Evolutionary conservation across 495 filamentous ascomycete species (phyloP), one percentile per base, ranked within the genome.

Genomic region (Hyaloscypha variabilis): DNA sequence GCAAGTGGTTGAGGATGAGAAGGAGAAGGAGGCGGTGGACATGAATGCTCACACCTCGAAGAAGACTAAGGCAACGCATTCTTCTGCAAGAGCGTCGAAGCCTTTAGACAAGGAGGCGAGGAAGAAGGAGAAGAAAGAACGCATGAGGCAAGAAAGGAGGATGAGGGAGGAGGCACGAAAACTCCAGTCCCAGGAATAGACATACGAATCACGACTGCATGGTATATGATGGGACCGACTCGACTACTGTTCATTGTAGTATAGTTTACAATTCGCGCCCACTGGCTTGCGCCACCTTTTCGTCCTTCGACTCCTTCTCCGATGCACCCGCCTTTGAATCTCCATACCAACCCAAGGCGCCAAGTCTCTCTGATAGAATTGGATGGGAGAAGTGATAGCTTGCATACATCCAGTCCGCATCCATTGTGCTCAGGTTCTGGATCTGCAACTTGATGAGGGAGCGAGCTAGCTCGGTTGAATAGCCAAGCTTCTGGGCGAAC

Each of bases 381-480:
- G 95, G 95, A 78, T 99, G 95, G 8, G 93, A 97, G 84, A 94
- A 97, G 79, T 98, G 91, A 80, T 98, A 99, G 80, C 89, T 94
- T 28, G 96, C 93, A 76, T 97, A 99, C 80, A 97, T 84, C 90
- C 90, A 96, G 76, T 99, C 96, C 49, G 95, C 95, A 75, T 99
- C 96, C 94, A 98, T 97, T 63, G 91, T 96, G 79, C 92, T 94
- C 63, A 99, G 83, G 73, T 99, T 99, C 79, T 98, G 92, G 75
- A 97, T 92, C 77, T 99, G 95, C 46, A 99, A 90, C 81, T 98
- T 99, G 78, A 98, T 91, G 65, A 99, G 83, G 19, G 92, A 93
- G 63, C 86, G 79, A 11, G 93, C 92, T 29, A 99, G 88, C 71
- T 97, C 88, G 25, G 83, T 79, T n/a, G 87, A 87, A 77, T 96